Evolutionary conservation across 768 basidiomycete species (phyloP).

Genomic region (Trametes cingulata): DNA sequence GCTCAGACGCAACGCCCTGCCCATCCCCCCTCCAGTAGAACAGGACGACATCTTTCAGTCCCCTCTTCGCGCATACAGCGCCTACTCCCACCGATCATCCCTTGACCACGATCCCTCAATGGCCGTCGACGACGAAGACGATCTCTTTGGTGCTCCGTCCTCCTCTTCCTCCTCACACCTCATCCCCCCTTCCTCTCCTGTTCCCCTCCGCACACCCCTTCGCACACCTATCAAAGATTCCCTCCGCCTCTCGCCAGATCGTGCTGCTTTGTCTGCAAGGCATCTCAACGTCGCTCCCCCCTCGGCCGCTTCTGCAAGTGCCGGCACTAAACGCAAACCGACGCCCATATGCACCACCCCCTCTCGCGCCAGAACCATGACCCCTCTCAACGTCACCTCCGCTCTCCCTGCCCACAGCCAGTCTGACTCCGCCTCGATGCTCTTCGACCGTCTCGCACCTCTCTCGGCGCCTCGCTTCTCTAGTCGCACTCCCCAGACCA

Average conservation of each 20-base stretch:
- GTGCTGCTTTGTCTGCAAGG: slow-evolving; percentile 42
- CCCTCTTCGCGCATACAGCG: slow-evolving; percentile 41
- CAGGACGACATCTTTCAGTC: slow-evolving; percentile 54
- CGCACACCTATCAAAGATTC: slow-evolving; percentile 59
- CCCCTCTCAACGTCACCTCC: slow-evolving; percentile 41
- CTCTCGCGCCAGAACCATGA: slow-evolving; percentile 46
- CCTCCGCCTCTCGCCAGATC: slow-evolving; percentile 30
- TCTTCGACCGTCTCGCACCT: slow-evolving; percentile 56
- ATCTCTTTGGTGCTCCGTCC: slow-evolving; percentile 56
- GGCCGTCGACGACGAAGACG: slow-evolving; percentile 47
- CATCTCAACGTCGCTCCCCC: slow-evolving; percentile 31
- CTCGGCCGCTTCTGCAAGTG: slow-evolving; percentile 10
- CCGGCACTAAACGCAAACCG: slow-evolving; percentile 69
- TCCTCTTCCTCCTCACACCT: slow-evolving; percentile 39
- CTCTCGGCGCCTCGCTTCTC: slow-evolving; percentile 53
- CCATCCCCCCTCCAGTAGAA: slow-evolving; percentile 36
- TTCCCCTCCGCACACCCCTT: slow-evolving; percentile 60
- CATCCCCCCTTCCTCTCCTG: slow-evolving; percentile 45
- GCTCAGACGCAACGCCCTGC: slow-evolving; percentile 48
- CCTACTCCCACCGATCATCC: slow-evolving; percentile 32
- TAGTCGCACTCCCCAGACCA: slow-evolving; percentile 50
- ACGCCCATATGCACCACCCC: slow-evolving; percentile 54
- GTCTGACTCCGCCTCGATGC: slow-evolving; percentile 12
- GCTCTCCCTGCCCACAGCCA: slow-evolving; percentile 19
- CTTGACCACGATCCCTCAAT: slow-evolving; percentile 41